These are phyloP conservation scores for Grigorovia yakushimaensis DNA, from an alignment of 805 yeast genomes.

Conservation along the genomic window DNA sequence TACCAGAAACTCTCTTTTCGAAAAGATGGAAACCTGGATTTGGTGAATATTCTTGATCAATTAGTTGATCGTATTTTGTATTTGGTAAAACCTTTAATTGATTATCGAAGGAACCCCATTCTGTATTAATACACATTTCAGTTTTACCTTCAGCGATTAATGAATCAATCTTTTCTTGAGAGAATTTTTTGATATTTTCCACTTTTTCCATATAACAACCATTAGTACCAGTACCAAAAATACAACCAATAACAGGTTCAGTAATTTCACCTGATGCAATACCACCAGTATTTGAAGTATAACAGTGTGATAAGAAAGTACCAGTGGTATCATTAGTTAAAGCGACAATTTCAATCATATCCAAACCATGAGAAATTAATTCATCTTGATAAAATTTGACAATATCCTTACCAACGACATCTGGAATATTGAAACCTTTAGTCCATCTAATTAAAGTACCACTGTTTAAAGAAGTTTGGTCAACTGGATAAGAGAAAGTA, in stretches of 20 bases:
- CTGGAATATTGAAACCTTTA: conserved; percentile 82
- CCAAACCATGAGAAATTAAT: conserved; percentile 47
- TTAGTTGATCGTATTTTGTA: conserved; percentile 62
- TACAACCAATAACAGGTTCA: conserved; percentile 76
- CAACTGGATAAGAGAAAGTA: conserved; percentile 89
- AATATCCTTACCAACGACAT: conserved; percentile 77
- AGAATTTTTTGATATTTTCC: conserved; percentile 63
- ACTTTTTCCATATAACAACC: conserved; percentile 85
- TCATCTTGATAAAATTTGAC: conserved; percentile 63
- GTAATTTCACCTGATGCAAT: conserved; percentile 49
- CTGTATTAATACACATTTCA: conserved; percentile 87
- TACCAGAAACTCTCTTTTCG: conserved; percentile 86
- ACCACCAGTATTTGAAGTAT: conserved; percentile 38
- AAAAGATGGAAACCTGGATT: conserved; percentile 85
- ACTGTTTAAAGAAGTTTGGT: conserved; percentile 67
- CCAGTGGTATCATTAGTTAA: conserved; percentile 96
- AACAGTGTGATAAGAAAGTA: conserved; percentile 80
- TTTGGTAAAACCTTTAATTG: conserved; percentile 63
- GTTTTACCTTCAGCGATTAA: conserved; percentile 37
- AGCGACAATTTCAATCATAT: conserved; percentile 65
- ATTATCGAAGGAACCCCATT: conserved; percentile 97
- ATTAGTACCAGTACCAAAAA: conserved; percentile 96
- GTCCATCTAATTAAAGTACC: conserved; percentile 93
- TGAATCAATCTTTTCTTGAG: conserved; percentile 33
- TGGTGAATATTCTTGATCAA: conserved; percentile 60